Percentiles rank a stretch among this genome's conserved stretches.
phyloP scores from a whole-genome alignment of 495 filamentous ascomycete species.

The Penicillium simplicissimum region DNA sequence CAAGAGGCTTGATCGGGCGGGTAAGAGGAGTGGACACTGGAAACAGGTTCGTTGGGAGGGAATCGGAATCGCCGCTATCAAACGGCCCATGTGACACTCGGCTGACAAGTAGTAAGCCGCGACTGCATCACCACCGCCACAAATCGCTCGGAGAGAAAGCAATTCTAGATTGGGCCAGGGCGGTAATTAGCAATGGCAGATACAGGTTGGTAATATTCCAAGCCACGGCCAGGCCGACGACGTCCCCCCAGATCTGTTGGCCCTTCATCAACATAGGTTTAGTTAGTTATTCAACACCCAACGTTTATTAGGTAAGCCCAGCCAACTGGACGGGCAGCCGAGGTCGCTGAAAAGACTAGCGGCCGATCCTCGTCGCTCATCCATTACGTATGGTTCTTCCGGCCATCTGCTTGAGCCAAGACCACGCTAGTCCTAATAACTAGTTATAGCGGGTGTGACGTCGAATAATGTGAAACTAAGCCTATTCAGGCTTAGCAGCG shows the following conservation, averaged over 20 bases:
- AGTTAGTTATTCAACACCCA: conserved; percentile 29
- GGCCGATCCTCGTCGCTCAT: no score
- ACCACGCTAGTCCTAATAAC: conserved; percentile 16
- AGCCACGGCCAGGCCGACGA: conserved; percentile 1
- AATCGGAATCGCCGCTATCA: conserved; percentile 40
- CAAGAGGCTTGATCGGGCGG: conserved; percentile 11
- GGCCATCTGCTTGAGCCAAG: no score
- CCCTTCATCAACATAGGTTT: conserved; percentile 20
- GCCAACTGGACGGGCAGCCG: conserved; percentile 11
- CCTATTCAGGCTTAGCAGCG: no score
- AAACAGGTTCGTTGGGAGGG: conserved; percentile 22
- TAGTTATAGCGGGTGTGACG: no score
- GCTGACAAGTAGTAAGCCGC: conserved; percentile 25
- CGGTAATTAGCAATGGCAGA: neutral
- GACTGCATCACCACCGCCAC: conserved; percentile 22
- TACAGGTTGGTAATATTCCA: neutral
- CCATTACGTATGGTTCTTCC: no score
- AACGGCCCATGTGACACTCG: conserved; percentile 49
- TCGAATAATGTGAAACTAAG: no score
- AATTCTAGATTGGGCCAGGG: conserved; percentile 8
- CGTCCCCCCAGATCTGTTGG: conserved; percentile 20
- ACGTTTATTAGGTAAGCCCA: conserved; percentile 24
- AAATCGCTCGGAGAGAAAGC: neutral
- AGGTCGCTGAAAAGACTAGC: conserved; percentile 20
- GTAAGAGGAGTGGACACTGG: conserved; percentile 11